Evolutionary conservation across 257 asterid genomes (phyloP), one percentile per base, ranked within the genome.

Genomic region (Striga asiatica): DNA sequence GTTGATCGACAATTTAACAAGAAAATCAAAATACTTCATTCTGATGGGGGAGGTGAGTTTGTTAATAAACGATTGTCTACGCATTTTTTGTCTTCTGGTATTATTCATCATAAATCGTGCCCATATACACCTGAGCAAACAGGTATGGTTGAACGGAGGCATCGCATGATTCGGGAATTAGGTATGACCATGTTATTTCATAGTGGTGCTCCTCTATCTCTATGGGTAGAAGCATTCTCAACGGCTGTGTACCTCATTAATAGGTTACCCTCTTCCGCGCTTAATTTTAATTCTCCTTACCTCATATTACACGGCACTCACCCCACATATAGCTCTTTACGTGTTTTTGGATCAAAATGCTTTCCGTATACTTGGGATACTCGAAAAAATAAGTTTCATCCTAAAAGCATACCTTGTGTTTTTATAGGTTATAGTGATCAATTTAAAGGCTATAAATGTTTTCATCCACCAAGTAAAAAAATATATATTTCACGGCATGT

Each of bases 101-200:
- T 59, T 29, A 32, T 59, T 13, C 65, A 46, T 18, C 47, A 59
- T 2, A 19, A 27, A 4, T 59, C 65, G 0, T 46, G 34, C 19
- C 32, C 65, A 2, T 46, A 43, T 18, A 46, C 65, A 7, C 56
- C 65, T 0, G 56, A 59, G 18, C 65, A 59, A 29, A 46, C 43
- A 9, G 21, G 65, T 19, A 31, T 45, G 12, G 48, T 59, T 25
- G 56, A 59, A 46, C 11, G 65, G 1, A 22, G 56, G 6, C 65
- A 59, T 10, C 45, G 47, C 1, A 4, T 29, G 28, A 46, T 59
- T 0, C 6, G 65, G 17, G 56, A 59, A 37, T 29, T 59, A 25
- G 56, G 65, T 5, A 59, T 59, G 65, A 47, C 34, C 3, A 60
- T 60, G 65, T 32, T 60, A 0, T 60, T 60, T 16, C 65, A 60